Evolutionary conservation across 2,329 filamentous ascomycete species (phyloP).

Genomic region (Phaeosphaeria sp.): DNA sequence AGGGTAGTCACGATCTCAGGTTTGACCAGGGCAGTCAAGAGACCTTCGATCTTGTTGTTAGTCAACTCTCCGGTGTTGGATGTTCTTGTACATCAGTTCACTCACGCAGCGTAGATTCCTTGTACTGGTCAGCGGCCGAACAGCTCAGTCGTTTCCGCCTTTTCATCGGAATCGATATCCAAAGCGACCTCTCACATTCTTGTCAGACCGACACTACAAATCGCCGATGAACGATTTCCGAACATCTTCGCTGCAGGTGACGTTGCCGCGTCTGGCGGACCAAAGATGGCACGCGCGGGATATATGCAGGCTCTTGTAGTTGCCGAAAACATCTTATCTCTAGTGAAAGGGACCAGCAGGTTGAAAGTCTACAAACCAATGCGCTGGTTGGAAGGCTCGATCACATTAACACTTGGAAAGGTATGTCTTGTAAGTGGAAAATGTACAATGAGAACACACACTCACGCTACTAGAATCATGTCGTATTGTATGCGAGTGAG

Average conservation of each 20-base stretch:
- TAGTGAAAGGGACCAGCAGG: conserved; percentile 40
- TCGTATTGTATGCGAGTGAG: too few species aligned
- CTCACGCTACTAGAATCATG: too few species aligned
- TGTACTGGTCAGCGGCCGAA: conserved; percentile 67
- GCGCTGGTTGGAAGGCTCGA: conserved; percentile 19
- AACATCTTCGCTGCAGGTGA: conserved; percentile 72
- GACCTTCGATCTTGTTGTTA: conserved; percentile 59
- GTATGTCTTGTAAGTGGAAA: too few species aligned
- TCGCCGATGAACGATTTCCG: conserved; percentile 59
- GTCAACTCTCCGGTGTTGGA: neutral
- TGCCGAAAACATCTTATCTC: conserved; percentile 61
- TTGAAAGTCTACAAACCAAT: conserved; percentile 16
- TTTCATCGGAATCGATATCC: conserved; percentile 56
- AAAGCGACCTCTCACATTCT: conserved; percentile 57
- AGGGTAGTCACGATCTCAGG: too few species aligned
- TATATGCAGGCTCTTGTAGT: conserved; percentile 61
- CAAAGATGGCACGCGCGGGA: conserved; percentile 63
- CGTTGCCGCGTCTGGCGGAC: conserved; percentile 61
- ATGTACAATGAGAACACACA: too few species aligned
- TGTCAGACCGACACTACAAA: conserved; percentile 65
- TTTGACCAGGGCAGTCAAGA: conserved; percentile 56
- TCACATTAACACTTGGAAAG: conserved; percentile 29
- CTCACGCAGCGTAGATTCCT: conserved; percentile 54
- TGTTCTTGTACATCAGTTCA: neutral
- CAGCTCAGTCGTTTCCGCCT: conserved; percentile 56